Conservation (phyloP, 805 yeast species). For the Candida andamanensis region DNA sequence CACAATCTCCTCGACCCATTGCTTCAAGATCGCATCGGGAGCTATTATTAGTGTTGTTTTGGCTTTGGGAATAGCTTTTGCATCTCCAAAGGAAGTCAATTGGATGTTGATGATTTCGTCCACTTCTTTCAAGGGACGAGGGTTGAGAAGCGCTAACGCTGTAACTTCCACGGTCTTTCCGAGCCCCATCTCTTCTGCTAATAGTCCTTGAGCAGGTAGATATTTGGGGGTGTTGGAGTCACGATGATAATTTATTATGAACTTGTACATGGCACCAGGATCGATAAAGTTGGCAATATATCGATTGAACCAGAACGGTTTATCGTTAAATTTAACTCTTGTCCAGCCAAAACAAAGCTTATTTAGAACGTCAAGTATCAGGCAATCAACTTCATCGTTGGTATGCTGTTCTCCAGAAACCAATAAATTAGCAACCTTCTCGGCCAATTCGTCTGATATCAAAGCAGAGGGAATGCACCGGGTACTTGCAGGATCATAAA, state of each 20-base stretch:
- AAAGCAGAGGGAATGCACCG: constrained; percentile 18
- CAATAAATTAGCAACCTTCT: not conserved
- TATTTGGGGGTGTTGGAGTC: constrained; percentile 16
- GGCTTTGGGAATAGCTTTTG: constrained; percentile 43
- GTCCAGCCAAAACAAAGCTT: constrained; percentile 52
- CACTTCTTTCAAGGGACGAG: constrained; percentile 37
- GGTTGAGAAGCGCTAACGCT: constrained; percentile 59
- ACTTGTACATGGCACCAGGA: constrained; percentile 22
- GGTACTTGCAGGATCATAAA: constrained; percentile 22
- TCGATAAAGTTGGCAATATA: constrained; percentile 46
- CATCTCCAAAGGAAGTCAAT: constrained; percentile 33
- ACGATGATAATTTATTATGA: constrained; percentile 22
- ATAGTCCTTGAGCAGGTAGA: constrained; percentile 55
- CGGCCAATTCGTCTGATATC: constrained; percentile 3
- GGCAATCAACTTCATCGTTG: constrained; percentile 14
- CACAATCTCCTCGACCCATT: constrained; percentile 77
- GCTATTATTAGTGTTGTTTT: constrained; percentile 79
- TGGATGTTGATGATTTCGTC: constrained; percentile 24
- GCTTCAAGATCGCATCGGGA: constrained; percentile 77
- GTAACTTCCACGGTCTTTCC: constrained; percentile 91
- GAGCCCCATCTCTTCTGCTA: constrained; percentile 96
- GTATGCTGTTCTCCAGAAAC: not conserved
- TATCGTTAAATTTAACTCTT: constrained; percentile 10
- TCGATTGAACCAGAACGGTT: constrained; percentile 43
- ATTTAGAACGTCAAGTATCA: constrained; percentile 30